These are phyloP conservation scores for Capsicum pubescens DNA, from an alignment of 257 asterid species.

Conservation along the genomic window DNA sequence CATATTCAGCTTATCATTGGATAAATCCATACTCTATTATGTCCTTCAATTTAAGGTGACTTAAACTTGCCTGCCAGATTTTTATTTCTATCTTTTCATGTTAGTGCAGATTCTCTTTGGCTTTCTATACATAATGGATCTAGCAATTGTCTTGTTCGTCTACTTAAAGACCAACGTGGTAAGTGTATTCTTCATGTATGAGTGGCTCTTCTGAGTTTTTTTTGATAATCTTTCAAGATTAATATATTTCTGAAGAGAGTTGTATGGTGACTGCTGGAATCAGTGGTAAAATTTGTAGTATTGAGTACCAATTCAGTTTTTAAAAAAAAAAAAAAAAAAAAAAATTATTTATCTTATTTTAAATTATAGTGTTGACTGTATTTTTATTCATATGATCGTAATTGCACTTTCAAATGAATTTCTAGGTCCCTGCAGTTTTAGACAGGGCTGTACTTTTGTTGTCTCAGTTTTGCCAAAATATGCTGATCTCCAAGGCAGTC, in stretches of 20 bases:
- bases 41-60: neutral
- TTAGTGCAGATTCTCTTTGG: constrained; percentile 83
- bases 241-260: neutral
- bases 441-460: neutral
- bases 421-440: constrained; percentile 1
- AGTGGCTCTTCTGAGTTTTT: neutral
- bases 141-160: constrained; percentile 73
- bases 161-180: constrained; percentile 90
- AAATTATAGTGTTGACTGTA: neutral
- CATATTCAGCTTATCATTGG: constrained; percentile 7
- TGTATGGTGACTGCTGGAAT: constrained; percentile 7
- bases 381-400: neutral
- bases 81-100: constrained; percentile 29
- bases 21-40: neutral
- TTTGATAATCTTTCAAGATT: neutral
- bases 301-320: neutral
- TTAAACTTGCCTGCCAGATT: neutral
- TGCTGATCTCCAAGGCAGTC: neutral
- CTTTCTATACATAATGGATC: constrained; percentile 75
- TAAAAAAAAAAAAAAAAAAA: too few species aligned
- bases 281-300: neutral
- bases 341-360: too few species aligned
- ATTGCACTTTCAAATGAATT: neutral
- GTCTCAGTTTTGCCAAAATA: neutral
- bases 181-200: constrained; percentile 31